Evolutionary conservation across 2,329 filamentous ascomycete species (phyloP).

Genomic region (Calonectria honghensis): DNA sequence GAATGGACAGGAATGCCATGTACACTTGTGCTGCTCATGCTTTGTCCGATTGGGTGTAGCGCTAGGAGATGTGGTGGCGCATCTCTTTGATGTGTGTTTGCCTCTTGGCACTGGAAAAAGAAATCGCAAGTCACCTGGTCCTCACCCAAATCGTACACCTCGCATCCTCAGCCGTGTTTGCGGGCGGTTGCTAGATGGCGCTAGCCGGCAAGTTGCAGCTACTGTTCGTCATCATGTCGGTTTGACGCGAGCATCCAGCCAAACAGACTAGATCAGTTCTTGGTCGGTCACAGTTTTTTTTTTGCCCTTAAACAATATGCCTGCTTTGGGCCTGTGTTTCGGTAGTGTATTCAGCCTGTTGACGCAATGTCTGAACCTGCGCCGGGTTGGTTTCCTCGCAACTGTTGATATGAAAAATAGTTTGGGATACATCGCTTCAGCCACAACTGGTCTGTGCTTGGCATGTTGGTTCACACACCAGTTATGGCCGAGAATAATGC

Average conservation of each 20-base stretch:
- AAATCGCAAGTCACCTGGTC: constrained; percentile 29
- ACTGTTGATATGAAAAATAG: neutral
- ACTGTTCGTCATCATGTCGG: neutral
- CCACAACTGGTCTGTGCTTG: constrained; percentile 26
- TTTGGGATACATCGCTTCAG: constrained; percentile 35
- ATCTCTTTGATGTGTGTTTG: constrained; percentile 51
- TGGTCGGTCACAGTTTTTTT: neutral
- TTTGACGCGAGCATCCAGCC: neutral
- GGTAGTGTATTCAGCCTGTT: neutral
- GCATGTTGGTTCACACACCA: constrained; percentile 18
- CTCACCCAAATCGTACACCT: constrained; percentile 14
- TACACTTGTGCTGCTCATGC: constrained; percentile 39
- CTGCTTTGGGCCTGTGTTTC: neutral
- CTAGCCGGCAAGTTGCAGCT: constrained; percentile 34
- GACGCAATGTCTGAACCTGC: neutral
- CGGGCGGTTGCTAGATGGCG: neutral
- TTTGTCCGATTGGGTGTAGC: constrained; percentile 49
- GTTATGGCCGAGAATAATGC: constrained; percentile 29
- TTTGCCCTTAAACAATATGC: neutral
- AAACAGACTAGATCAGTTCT: constrained; percentile 3
- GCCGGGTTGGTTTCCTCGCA: neutral
- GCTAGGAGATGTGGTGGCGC: constrained; percentile 52
- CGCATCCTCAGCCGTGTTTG: constrained; percentile 31
- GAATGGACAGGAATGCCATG: constrained; percentile 48
- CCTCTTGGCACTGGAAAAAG: constrained; percentile 28